Conservation (phyloP, 176 grass and related monocot species). For the Chrysopogon serrulatus region DNA sequence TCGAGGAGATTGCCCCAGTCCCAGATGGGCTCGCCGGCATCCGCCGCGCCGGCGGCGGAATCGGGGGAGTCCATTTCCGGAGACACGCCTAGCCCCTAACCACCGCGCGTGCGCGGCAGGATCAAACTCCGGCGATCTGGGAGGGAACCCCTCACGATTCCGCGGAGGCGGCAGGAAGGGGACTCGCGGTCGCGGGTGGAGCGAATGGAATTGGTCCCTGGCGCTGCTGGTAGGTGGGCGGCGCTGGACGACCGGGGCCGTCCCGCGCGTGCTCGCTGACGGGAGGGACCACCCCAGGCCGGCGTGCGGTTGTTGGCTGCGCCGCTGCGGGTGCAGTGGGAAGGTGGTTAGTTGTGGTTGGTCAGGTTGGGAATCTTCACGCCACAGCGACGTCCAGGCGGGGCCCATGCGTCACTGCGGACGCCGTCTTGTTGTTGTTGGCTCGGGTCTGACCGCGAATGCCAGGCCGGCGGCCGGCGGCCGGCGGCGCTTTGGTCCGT, state of each 20-base stretch:
- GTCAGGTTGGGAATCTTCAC: slow-evolving; percentile 17
- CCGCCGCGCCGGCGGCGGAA: slow-evolving; percentile 2
- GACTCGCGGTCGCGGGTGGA: neutral
- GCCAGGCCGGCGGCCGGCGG: neutral
- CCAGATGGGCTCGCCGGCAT: slow-evolving; percentile 37
- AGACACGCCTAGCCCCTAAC: neutral
- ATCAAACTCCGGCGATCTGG: slow-evolving; percentile 21
- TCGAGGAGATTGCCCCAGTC: slow-evolving; percentile 85
- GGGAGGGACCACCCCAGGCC: neutral
- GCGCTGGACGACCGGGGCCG: neutral
- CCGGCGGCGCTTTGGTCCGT: neutral
- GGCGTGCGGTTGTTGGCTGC: neutral
- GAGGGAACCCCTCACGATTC: slow-evolving; percentile 6
- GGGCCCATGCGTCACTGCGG: neutral
- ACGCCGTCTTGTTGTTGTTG: too few species aligned
- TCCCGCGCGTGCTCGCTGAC: neutral
- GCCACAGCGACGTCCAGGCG: neutral
- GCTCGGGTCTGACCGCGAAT: too few species aligned
- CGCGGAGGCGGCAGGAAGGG: neutral
- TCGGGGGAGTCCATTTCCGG: slow-evolving; percentile 42
- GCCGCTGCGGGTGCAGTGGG: neutral
- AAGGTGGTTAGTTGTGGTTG: neutral
- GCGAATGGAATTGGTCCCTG: slow-evolving; percentile 24
- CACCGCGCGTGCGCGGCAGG: neutral
- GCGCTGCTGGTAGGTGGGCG: neutral